Evolutionary conservation across 208 protist genomes (phyloP), one percentile per base, ranked within the genome.

Genomic region (Wallacemonas collosoma): DNA sequence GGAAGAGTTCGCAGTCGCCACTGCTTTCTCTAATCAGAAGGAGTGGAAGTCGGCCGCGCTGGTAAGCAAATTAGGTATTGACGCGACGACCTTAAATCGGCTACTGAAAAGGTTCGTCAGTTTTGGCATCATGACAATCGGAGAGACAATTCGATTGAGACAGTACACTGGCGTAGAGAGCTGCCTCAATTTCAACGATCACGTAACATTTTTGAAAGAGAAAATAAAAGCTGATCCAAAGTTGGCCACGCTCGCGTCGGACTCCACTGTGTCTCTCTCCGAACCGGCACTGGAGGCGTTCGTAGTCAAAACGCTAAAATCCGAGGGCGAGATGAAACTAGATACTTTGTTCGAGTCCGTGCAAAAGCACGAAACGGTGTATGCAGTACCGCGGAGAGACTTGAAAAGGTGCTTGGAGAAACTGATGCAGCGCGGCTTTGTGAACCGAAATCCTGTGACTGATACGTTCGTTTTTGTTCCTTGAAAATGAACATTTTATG

Each of bases 11-110:
- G 26, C 56, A n/a, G 56, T 62, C 43, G 56, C 38, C 15, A 44
- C 5, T 8, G 6, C 5, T 7, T 62, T 62, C 15, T 36, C 56
- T 38, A 14, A 39, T 51, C 36, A 71, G 55, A 41, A 3, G 0
- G 71, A 73, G 54, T 81, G 76, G 76, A 69, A 67, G 4, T 48
- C 63, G 3, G 55, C 53, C 11, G 62, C 43, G 48, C 72, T 81
- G 35, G 56, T 38, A 5, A 11, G 9, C 43, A 41, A 36, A 7
- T 38, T 62, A 15, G 5, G 36, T 6, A 62, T 43, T 62, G 35
- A 62, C 8, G 36, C n/a, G 35, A 3, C 56, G 5, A 15, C 15
- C 5, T 38, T 62, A 38, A 36, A 62, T 8, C 56, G 7, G 36
- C 56, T 38, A 12, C 38, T 62, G 56, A 62, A 62, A 15, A 6